A percentile compares a stretch with the other conserved stretches of the same genome.
Conservation (phyloP, 2,329 filamentous ascomycete genomes). For the Penicillium sp. region DNA sequence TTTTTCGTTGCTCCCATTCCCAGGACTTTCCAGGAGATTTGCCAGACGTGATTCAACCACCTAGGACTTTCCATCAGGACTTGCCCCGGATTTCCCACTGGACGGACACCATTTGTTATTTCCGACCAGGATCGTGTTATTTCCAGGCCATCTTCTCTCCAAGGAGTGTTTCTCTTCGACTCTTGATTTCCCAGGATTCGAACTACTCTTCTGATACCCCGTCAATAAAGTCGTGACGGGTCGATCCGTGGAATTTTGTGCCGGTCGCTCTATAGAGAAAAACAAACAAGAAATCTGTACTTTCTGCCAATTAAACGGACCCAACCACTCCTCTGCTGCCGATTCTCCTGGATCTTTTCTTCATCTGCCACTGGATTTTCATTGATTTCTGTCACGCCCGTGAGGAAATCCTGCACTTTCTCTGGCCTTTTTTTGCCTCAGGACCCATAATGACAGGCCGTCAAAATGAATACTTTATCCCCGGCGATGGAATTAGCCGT, state of each 20-base stretch:
- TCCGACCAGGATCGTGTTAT: slow-evolving; percentile 10
- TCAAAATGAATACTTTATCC: slow-evolving; percentile 74
- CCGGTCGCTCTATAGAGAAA: slow-evolving; percentile 13
- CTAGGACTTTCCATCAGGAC: slow-evolving; percentile 14
- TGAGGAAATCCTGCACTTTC: slow-evolving; percentile 18
- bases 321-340: slow-evolving; percentile 5
- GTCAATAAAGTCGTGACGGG: slow-evolving; percentile 7
- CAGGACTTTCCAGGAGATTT: slow-evolving; percentile 16
- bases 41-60: slow-evolving; percentile 12
- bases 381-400: slow-evolving; percentile 26
- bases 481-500: slow-evolving; percentile 72
- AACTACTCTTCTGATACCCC: background rate
- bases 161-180: slow-evolving; percentile 7
- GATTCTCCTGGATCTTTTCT: slow-evolving; percentile 7
- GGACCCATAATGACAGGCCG: slow-evolving; percentile 39
- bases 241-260: no score
- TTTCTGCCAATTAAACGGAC: slow-evolving; percentile 20
- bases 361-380: slow-evolving; percentile 13
- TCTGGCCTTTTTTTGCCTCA: slow-evolving; percentile 23
- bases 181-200: slow-evolving; percentile 4
- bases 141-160: slow-evolving; percentile 7
- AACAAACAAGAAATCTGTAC: slow-evolving; percentile 17
- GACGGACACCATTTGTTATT: slow-evolving; percentile 8
- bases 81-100: slow-evolving; percentile 4
- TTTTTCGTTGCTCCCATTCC: background rate